Evolutionary conservation across 352 stramenopile species (phyloP), one percentile per base, ranked within the genome.

Genomic region (Phytophthora constricta): DNA sequence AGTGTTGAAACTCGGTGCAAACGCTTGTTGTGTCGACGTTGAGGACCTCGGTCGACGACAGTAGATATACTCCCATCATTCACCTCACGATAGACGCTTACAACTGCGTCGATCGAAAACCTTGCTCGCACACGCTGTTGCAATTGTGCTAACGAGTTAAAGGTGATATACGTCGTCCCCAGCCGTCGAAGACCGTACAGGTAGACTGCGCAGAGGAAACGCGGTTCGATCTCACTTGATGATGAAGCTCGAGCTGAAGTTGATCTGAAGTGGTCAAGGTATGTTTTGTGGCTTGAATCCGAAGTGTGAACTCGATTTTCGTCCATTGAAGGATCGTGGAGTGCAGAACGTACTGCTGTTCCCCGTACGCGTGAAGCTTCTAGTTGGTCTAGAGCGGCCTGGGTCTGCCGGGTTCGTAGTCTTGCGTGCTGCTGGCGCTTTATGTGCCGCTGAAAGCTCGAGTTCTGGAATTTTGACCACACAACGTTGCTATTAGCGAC

Each of bases 401-500:
- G 49, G 19, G 72, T 62, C 27, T 85, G 70, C 20, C 72, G 34
- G 4, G 51, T 26, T 14, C 58, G 59, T 16, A 58, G 31, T 14
- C 80, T 67, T 0, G 84, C 84, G 23, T 77, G 71, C 2, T 70
- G 68, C 70, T 93, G 82, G 2, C 82, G 77, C 20, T 58, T 68
- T 7, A 93, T 84, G 50, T 93, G 84, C 16, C 70, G 72, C 25
- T 81, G 64, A 31, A 89, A 80, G 20, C 79, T 89, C 50, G 79
- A 79, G 57, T 51, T 79, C 45, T 90, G 84, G 46, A 85, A 80
- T 22, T 77, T 74, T 11, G 69, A 79, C 79, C 77, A 89, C 25
- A 75, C 11, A 1, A 58, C 27, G 41, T 58, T 68, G 13, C 39
- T 43, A 2, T 33, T 31, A 3, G 31, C 5, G 47, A 13, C 7